Conservation (phyloP, 2,329 filamentous ascomycete genomes). For the Hypoxylon sp. region DNA sequence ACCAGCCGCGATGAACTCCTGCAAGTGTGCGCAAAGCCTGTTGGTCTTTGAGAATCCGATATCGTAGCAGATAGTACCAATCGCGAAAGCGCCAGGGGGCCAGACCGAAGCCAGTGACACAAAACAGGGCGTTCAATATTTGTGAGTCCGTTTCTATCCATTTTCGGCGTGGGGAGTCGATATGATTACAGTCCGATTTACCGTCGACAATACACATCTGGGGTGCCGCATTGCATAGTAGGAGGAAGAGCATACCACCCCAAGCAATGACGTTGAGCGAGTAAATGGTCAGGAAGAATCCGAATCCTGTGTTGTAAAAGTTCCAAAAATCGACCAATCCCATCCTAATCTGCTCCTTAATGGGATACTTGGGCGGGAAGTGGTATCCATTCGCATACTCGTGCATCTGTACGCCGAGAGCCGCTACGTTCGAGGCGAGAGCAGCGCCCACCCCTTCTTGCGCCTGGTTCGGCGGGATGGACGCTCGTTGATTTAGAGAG, state of each 20-base stretch:
- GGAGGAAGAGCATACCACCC: conserved; percentile 89
- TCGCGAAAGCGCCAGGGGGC: conserved; percentile 87
- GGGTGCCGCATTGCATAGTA: conserved; percentile 78
- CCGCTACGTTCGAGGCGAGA: conserved; percentile 47
- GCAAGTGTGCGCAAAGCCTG: conserved; percentile 73
- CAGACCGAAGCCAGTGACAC: conserved; percentile 84
- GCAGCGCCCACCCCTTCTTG: conserved; percentile 37
- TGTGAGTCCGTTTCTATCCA: conserved; percentile 90
- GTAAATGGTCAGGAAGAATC: conserved; percentile 81
- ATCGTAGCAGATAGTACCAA: conserved; percentile 75
- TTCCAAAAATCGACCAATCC: conserved; percentile 71
- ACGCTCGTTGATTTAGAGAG: conserved; percentile 34
- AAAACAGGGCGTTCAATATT: conserved; percentile 85
- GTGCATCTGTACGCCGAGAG: conserved; percentile 33
- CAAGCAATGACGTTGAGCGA: conserved; percentile 85
- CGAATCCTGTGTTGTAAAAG: conserved; percentile 77
- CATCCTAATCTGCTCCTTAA: conserved; percentile 65
- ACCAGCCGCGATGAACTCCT: conserved; percentile 79
- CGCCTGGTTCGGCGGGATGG: conserved; percentile 28
- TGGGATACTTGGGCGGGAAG: conserved; percentile 68
- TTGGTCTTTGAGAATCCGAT: conserved; percentile 61
- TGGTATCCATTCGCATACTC: conserved; percentile 70
- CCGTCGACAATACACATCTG: conserved; percentile 72
- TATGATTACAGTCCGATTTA: conserved; percentile 67
- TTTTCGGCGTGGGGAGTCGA: conserved; percentile 77